These are phyloP conservation scores for Leptomonas seymouri DNA, from an alignment of 208 protist genomes.

Conservation along the genomic window DNA sequence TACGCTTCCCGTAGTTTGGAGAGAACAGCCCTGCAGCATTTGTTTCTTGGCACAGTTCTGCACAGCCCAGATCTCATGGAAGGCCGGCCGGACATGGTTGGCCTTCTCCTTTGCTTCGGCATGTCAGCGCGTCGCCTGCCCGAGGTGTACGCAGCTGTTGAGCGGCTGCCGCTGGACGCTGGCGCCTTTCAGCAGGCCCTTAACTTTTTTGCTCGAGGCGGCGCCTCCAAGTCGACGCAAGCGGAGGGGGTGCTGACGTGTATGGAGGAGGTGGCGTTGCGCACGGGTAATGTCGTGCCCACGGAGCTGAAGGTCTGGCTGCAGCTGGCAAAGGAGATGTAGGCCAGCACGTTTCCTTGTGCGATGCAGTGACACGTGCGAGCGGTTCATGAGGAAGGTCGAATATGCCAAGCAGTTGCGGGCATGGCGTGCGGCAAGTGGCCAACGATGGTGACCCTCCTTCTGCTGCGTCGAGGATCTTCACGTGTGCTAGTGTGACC, in stretches of 20 bases:
- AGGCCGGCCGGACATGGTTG: slow-evolving; percentile 13
- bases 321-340: slow-evolving; percentile 41
- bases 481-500: too few relatives aligned
- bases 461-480: too few relatives aligned
- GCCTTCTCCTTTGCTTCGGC: slow-evolving; percentile 18
- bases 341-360: too few relatives aligned
- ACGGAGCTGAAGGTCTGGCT: slow-evolving; percentile 62
- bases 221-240: slow-evolving; percentile 18
- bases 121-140: slow-evolving; percentile 10
- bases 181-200: slow-evolving; percentile 40
- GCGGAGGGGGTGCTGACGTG: slow-evolving; percentile 47
- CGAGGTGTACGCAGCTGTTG: slow-evolving; percentile 26
- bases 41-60: slow-evolving; percentile 24
- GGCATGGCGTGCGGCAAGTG: too few relatives aligned
- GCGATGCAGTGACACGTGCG: too few relatives aligned
- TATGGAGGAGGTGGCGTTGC: slow-evolving; percentile 38
- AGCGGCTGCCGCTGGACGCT: slow-evolving; percentile 27
- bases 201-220: slow-evolving; percentile 41
- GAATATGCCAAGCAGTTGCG: too few relatives aligned
- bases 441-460: too few relatives aligned
- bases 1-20: not conserved
- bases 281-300: slow-evolving; percentile 38
- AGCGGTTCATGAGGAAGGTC: too few relatives aligned
- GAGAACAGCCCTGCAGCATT: slow-evolving; percentile 13
- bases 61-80: not conserved